phyloP scores from a whole-genome alignment of 768 basidiomycete species.

The Pleurotus ostreatus region DNA sequence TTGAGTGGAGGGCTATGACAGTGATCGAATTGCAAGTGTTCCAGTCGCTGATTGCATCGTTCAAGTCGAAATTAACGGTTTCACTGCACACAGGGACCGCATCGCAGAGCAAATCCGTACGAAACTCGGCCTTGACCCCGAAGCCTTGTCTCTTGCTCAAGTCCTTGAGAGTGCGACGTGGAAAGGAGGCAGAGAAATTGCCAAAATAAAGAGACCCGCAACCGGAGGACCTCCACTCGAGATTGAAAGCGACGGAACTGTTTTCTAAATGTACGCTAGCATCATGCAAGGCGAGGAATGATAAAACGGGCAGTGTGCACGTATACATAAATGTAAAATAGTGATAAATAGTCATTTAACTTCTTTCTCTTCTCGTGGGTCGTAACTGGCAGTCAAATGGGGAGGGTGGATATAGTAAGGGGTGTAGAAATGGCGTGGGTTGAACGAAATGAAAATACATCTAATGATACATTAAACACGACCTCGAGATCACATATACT shows the following conservation, averaged over 20 bases:
- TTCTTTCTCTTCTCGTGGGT: not conserved
- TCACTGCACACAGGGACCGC: slow-evolving; percentile 46
- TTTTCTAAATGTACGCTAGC: slow-evolving; percentile 2
- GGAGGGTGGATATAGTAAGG: no score
- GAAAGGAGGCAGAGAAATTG: slow-evolving; percentile 95
- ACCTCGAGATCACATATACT: slow-evolving; percentile 1
- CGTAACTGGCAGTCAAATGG: not conserved
- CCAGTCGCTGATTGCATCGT: not conserved
- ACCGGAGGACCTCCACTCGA: slow-evolving; percentile 68
- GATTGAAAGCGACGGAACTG: slow-evolving; percentile 25
- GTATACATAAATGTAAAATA: not conserved
- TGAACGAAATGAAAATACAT: slow-evolving; percentile 5
- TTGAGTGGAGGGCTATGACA: slow-evolving; percentile 96
- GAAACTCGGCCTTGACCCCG: slow-evolving; percentile 49
- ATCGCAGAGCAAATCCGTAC: slow-evolving; percentile 81
- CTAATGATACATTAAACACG: slow-evolving; percentile 2
- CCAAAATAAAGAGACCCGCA: slow-evolving; percentile 66
- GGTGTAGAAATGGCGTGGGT: not conserved
- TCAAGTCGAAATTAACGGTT: not conserved
- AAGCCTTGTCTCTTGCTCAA: slow-evolving; percentile 69
- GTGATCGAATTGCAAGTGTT: slow-evolving; percentile 80
- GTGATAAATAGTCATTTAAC: slow-evolving; percentile 2
- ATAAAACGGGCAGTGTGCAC: not conserved
- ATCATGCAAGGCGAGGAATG: no score
- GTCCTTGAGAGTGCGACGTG: slow-evolving; percentile 94